Conservation (phyloP, 768 basidiomycete species). For the Kwoniella sp. region DNA sequence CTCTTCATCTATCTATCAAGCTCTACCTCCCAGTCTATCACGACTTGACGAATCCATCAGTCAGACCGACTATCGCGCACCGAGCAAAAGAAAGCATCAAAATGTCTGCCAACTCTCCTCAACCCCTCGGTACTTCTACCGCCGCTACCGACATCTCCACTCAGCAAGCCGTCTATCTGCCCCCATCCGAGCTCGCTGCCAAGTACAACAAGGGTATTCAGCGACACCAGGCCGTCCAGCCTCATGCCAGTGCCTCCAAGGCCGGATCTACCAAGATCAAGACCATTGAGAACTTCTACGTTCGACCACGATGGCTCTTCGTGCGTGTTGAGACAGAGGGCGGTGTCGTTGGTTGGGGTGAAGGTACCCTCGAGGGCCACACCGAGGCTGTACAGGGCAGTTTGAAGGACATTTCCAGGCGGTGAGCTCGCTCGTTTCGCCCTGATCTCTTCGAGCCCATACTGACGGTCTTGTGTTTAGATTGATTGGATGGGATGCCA, state of each 20-base stretch:
- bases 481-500: constrained; percentile 65
- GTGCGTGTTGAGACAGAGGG: constrained; percentile 69
- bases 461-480: constrained; percentile 33
- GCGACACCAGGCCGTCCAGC: constrained; percentile 12
- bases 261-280: constrained; percentile 40
- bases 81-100: neutral
- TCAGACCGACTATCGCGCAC: no score
- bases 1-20: no score
- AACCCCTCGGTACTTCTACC: constrained; percentile 33
- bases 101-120: constrained; percentile 33
- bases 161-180: constrained; percentile 42
- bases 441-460: neutral
- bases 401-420: constrained; percentile 63
- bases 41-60: no score
- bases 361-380: constrained; percentile 71
- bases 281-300: constrained; percentile 61
- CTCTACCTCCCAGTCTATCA: no score
- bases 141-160: constrained; percentile 37
- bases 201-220: constrained; percentile 48
- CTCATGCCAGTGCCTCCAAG: constrained; percentile 23
- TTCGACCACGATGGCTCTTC: constrained; percentile 74
- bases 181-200: constrained; percentile 38
- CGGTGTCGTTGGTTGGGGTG: constrained; percentile 72
- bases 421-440: constrained; percentile 19
- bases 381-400: constrained; percentile 75